Evolutionary conservation across 371 early-diverging fungal genomes (phyloP).

Genomic region (Phascolomyces articulosus): DNA sequence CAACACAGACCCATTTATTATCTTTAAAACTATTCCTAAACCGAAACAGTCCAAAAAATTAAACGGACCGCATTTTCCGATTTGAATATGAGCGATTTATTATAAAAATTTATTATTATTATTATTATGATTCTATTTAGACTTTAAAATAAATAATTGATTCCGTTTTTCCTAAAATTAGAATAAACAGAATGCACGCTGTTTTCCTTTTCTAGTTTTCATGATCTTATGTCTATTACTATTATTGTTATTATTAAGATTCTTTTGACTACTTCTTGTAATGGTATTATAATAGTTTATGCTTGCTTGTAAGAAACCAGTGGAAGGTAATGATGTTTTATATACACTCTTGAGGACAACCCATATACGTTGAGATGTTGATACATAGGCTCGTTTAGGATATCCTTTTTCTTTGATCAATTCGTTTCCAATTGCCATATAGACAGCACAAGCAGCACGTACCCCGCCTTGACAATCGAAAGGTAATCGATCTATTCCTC

Average conservation of each 20-base stretch:
- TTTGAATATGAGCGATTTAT: too few species aligned
- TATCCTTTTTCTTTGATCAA: conserved; percentile 29
- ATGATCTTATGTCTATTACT: not conserved
- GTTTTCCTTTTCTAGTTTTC: conserved; percentile 10
- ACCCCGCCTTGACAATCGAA: conserved; percentile 42
- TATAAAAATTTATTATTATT: not conserved
- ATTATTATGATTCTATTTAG: not conserved
- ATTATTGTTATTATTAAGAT: too few species aligned
- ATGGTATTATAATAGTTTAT: too few species aligned
- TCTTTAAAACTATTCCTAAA: not conserved
- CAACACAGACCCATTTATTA: too few species aligned
- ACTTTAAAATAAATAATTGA: not conserved
- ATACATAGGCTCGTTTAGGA: conserved; percentile 38
- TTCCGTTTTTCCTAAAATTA: conserved; percentile 2
- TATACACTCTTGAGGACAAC: conserved; percentile 35
- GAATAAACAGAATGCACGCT: conserved; percentile 19
- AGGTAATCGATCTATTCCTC: conserved; percentile 48
- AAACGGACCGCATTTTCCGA: not conserved
- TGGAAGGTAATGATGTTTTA: not conserved
- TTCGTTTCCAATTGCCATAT: conserved; percentile 47
- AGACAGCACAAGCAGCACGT: conserved; percentile 54
- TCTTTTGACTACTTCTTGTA: not conserved
- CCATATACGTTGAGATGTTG: conserved; percentile 16
- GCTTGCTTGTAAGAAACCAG: too few species aligned
- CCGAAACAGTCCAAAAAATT: conserved; percentile 1